These are phyloP conservation scores for Leishmania martiniquensis DNA, from an alignment of 208 protist species.

Conservation along the genomic window DNA sequence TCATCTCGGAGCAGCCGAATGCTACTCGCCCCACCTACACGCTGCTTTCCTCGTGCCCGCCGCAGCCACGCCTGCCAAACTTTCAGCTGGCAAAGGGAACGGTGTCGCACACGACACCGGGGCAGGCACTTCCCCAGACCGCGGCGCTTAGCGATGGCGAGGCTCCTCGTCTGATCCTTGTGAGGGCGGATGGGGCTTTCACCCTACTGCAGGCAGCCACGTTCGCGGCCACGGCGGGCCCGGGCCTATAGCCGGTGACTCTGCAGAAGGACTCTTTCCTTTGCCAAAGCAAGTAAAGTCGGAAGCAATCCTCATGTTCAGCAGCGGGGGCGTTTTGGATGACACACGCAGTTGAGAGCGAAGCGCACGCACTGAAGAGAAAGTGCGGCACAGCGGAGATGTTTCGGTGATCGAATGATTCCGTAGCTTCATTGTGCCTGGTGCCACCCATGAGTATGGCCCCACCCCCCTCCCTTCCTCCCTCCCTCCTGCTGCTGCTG, in stretches of 20 bases:
- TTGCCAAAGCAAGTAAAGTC: neutral
- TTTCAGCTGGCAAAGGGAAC: slow-evolving; percentile 9
- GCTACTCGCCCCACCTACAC: neutral
- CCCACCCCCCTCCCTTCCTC: neutral
- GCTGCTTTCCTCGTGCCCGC: slow-evolving; percentile 9
- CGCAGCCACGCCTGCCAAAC: slow-evolving; percentile 11
- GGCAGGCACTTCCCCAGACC: slow-evolving; percentile 4
- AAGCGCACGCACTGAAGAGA: too few relatives aligned
- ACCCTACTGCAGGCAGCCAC: slow-evolving; percentile 14
- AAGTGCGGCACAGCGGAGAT: neutral
- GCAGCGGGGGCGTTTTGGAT: neutral
- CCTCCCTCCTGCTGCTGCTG: too few relatives aligned
- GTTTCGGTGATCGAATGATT: too few relatives aligned
- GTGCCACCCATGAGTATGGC: neutral
- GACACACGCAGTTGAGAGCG: neutral
- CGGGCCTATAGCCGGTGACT: neutral
- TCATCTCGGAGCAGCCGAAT: slow-evolving; percentile 13
- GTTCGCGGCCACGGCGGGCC: neutral
- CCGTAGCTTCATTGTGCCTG: too few relatives aligned
- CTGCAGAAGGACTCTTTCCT: neutral
- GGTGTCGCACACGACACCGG: slow-evolving; percentile 9
- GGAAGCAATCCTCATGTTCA: neutral
- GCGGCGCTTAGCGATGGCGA: slow-evolving; percentile 8
- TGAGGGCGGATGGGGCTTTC: slow-evolving; percentile 26
- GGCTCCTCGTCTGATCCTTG: slow-evolving; percentile 22